Conservation (phyloP, 306 rosid species). For the Acmispon strigosus region DNA sequence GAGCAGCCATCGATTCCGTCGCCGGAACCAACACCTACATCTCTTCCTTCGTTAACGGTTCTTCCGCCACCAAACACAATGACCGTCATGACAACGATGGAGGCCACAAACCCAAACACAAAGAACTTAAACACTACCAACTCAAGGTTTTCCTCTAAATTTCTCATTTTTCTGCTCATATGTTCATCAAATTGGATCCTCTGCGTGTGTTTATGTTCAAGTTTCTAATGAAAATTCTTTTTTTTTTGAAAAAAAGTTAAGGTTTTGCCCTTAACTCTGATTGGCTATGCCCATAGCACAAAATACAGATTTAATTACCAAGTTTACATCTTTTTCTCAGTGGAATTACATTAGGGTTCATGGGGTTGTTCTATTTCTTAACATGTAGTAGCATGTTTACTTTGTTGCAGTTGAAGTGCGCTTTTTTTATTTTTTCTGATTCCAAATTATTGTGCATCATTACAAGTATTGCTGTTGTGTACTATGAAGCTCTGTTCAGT, state of each 20-base stretch:
- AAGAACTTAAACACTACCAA: slow-evolving; percentile 66
- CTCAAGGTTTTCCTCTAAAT: slow-evolving; percentile 50
- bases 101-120: slow-evolving; percentile 31
- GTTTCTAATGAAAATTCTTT: not conserved
- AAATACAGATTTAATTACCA: not conserved
- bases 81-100: not conserved
- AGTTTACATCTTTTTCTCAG: not conserved
- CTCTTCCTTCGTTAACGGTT: slow-evolving; percentile 39
- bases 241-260: not conserved
- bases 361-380: slow-evolving; percentile 3
- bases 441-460: slow-evolving; percentile 9
- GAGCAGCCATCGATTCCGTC: slow-evolving; percentile 58
- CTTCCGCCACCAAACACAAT: slow-evolving; percentile 14
- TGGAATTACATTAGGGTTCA: not conserved
- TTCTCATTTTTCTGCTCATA: not conserved
- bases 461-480: not conserved
- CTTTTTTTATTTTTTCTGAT: not conserved
- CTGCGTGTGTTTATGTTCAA: not conserved
- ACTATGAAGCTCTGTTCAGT: not conserved
- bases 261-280: not conserved
- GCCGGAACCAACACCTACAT: slow-evolving; percentile 40
- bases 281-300: not conserved
- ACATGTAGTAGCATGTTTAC: not conserved
- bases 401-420: not conserved
- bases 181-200: not conserved